A percentile compares a stretch with the other conserved stretches of the same genome.
Evolutionary conservation across 352 stramenopile genomes (phyloP).

Genomic region (Plasmopara viticola): DNA sequence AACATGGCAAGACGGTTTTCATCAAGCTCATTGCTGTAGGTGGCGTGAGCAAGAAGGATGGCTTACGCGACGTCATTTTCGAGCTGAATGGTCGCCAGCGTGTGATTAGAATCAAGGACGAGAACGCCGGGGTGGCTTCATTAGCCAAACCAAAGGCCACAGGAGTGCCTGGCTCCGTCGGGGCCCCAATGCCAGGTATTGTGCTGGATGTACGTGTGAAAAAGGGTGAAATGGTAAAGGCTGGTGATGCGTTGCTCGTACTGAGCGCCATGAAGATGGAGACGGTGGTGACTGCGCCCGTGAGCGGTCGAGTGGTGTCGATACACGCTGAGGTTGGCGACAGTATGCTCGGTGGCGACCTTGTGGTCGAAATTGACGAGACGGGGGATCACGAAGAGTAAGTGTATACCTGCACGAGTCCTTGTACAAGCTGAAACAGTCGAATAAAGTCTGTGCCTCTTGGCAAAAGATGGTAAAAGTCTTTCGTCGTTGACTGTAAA

Average conservation of each 20-base stretch:
- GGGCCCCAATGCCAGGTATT: conserved; percentile 95
- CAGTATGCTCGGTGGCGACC: conserved; percentile 91
- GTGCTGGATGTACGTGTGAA: conserved; percentile 94
- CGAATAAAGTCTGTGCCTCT: neutral
- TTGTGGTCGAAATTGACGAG: conserved; percentile 94
- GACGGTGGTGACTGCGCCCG: conserved; percentile 90
- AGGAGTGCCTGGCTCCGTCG: conserved; percentile 78
- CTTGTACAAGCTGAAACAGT: neutral
- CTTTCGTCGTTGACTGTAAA: too few species aligned
- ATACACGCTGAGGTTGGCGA: conserved; percentile 91
- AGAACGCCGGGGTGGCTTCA: conserved; percentile 59
- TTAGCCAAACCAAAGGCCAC: conserved; percentile 85
- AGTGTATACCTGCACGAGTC: conserved; percentile 14
- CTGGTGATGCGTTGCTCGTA: conserved; percentile 89
- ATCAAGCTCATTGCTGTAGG: conserved; percentile 91
- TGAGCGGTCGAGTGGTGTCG: conserved; percentile 85
- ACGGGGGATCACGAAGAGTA: conserved; percentile 52
- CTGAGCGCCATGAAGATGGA: conserved; percentile 99
- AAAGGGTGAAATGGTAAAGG: conserved; percentile 89
- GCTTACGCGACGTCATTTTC: conserved; percentile 93
- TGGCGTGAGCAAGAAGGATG: conserved; percentile 85
- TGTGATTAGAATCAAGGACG: conserved; percentile 90
- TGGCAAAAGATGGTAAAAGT: too few species aligned
- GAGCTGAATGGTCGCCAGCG: conserved; percentile 93
- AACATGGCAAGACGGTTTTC: conserved; percentile 95